Percentiles rank a stretch among this genome's conserved stretches.
phyloP scores from a whole-genome alignment of 371 early-diverging fungal species.

The Lichtheimia ramosa region DNA sequence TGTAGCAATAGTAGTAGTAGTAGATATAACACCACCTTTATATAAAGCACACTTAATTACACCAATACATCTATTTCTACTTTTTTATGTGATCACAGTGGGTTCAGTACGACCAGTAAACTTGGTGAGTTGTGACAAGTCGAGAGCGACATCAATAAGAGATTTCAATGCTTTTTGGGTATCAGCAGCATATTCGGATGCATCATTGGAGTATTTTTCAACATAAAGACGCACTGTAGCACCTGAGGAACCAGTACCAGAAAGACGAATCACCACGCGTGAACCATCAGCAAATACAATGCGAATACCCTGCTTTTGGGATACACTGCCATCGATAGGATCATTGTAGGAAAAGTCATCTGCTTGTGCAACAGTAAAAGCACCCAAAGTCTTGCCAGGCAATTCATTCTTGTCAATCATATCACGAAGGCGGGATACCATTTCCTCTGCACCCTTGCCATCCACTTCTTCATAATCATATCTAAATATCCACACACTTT shows the following conservation, averaged over 20 bases:
- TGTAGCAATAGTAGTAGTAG: not conserved
- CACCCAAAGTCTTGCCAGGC: constrained; percentile 58
- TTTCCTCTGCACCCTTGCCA: constrained; percentile 71
- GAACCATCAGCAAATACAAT: constrained; percentile 89
- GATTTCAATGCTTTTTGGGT: constrained; percentile 85
- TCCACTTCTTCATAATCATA: constrained; percentile 98
- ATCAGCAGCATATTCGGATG: constrained; percentile 59
- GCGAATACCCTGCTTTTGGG: constrained; percentile 90
- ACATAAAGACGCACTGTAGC: constrained; percentile 96
- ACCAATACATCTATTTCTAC: not conserved
- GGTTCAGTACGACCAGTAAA: constrained; percentile 90
- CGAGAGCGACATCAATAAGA: constrained; percentile 85
- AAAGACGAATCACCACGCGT: constrained; percentile 89
- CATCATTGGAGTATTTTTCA: constrained; percentile 84
- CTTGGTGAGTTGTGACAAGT: constrained; percentile 73
- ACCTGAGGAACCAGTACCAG: constrained; percentile 95
- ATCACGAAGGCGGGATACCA: constrained; percentile 73
- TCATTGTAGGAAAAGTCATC: constrained; percentile 95
- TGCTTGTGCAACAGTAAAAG: constrained; percentile 67
- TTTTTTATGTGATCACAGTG: constrained; percentile 88
- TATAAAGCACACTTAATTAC: not conserved
- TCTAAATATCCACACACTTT: constrained; percentile 19
- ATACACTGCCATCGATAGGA: constrained; percentile 87
- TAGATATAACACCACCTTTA: not conserved
- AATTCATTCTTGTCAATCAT: constrained; percentile 50